phyloP scores from a whole-genome alignment of 2,329 filamentous ascomycete species.

The Aphanoascus verrucosus region DNA sequence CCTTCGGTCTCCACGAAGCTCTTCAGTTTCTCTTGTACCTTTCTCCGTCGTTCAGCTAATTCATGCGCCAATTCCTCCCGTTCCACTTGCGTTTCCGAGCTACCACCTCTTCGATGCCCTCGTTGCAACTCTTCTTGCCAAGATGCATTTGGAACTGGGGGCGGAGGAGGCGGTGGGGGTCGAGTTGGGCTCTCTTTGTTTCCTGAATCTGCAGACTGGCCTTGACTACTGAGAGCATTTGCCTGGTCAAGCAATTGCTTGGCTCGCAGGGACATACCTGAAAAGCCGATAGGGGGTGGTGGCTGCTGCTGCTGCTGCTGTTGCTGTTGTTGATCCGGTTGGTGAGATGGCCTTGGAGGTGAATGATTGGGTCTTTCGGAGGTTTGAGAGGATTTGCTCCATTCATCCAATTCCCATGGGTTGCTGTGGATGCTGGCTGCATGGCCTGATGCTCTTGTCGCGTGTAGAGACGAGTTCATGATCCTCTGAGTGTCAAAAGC shows the following conservation, averaged over 20 bases:
- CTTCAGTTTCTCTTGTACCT: slow-evolving; percentile 40
- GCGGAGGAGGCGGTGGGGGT: not conserved
- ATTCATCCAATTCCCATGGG: slow-evolving; percentile 45
- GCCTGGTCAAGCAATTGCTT: slow-evolving; percentile 32
- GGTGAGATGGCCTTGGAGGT: slow-evolving; percentile 4
- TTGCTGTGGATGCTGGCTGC: slow-evolving; percentile 44
- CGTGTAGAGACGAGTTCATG: slow-evolving; percentile 22
- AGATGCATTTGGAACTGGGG: slow-evolving; percentile 18
- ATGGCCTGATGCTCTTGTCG: slow-evolving; percentile 33
- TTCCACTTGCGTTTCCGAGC: slow-evolving; percentile 41
- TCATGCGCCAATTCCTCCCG: slow-evolving; percentile 40
- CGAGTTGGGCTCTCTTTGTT: slow-evolving; percentile 10
- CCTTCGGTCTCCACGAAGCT: slow-evolving; percentile 32
- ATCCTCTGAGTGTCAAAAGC: slow-evolving; percentile 22
- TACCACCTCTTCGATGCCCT: slow-evolving; percentile 36
- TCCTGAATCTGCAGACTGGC: slow-evolving; percentile 15
- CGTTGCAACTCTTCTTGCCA: slow-evolving; percentile 42
- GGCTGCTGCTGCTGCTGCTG: not conserved
- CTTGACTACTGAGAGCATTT: slow-evolving; percentile 24
- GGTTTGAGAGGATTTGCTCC: slow-evolving; percentile 27
- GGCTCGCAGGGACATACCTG: slow-evolving; percentile 27
- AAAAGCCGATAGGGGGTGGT: slow-evolving; percentile 12
- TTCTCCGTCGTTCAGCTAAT: slow-evolving; percentile 38
- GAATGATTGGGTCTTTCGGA: slow-evolving; percentile 15
- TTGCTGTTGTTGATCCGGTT: slow-evolving; percentile 10